Conservation (phyloP, 23 red algal genomes). For the Agarophyton chilense region DNA sequence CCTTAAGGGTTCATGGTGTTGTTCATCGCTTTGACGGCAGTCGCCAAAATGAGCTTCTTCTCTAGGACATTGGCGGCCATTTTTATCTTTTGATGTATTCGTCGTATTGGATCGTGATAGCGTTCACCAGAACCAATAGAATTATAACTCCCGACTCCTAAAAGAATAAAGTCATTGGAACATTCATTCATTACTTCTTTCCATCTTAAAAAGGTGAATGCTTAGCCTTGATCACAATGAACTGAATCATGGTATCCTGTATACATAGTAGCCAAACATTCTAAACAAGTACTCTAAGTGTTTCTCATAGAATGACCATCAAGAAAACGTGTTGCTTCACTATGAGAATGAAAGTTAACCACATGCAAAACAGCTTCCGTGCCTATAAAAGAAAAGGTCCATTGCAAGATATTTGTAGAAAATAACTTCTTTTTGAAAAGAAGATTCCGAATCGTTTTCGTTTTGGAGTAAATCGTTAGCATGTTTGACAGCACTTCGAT, state of each 20-base stretch:
- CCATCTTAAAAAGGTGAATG: neutral
- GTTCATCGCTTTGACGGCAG: slow-evolving; percentile 14
- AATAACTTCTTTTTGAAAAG: neutral
- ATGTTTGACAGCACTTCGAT: neutral
- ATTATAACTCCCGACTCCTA: neutral
- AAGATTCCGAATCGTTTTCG: neutral
- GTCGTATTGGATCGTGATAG: neutral
- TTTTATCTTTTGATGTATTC: neutral
- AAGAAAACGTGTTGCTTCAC: neutral
- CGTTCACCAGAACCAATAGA: slow-evolving; percentile 10
- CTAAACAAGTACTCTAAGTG: neutral
- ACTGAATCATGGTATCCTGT: neutral
- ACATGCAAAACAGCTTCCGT: neutral
- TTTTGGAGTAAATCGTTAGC: neutral
- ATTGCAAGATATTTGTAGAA: slow-evolving; percentile 4
- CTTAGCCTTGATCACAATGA: neutral
- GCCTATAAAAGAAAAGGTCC: neutral
- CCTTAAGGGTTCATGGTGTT: neutral
- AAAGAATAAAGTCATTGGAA: neutral
- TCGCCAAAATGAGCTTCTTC: neutral
- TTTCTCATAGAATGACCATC: neutral
- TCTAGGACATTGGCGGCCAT: neutral
- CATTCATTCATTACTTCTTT: neutral
- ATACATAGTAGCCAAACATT: neutral
- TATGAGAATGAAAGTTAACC: neutral